Evolutionary conservation across 2,329 filamentous ascomycete species (phyloP).

Genomic region (Alternaria solani): DNA sequence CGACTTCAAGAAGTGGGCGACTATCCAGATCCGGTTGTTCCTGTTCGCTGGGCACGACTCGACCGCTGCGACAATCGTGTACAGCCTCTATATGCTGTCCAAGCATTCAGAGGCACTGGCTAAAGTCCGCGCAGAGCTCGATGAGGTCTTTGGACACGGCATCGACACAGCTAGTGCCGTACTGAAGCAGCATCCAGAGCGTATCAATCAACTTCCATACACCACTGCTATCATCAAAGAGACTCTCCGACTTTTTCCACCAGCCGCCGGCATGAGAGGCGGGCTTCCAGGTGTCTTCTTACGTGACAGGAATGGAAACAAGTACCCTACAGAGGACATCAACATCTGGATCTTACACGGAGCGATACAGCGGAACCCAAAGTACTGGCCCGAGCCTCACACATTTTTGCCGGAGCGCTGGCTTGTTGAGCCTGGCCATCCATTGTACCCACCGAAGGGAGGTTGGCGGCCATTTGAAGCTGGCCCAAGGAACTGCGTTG

Average conservation of each 20-base stretch:
- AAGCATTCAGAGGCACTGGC: constrained; percentile 32
- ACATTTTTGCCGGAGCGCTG: constrained; percentile 39
- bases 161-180: constrained; percentile 14
- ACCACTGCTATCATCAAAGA: constrained; percentile 49
- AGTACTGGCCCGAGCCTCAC: constrained; percentile 28
- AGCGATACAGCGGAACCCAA: constrained; percentile 25
- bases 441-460: constrained; percentile 22
- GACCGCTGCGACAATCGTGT: constrained; percentile 45
- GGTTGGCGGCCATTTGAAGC: constrained; percentile 51
- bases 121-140: constrained; percentile 39
- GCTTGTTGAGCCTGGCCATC: constrained; percentile 22
- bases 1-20: constrained; percentile 28
- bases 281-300: constrained; percentile 24
- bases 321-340: constrained; percentile 29
- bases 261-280: constrained; percentile 41
- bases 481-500: constrained; percentile 41
- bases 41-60: constrained; percentile 50
- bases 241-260: constrained; percentile 43
- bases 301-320: constrained; percentile 28
- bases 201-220: constrained; percentile 43
- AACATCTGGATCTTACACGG: constrained; percentile 27
- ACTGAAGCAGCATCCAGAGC: constrained; percentile 30
- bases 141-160: constrained; percentile 39
- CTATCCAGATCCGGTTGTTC: constrained; percentile 6
- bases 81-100: constrained; percentile 37